Evolutionary conservation across 2,329 filamentous ascomycete species (phyloP).

Genomic region (Microdochium paspali): DNA sequence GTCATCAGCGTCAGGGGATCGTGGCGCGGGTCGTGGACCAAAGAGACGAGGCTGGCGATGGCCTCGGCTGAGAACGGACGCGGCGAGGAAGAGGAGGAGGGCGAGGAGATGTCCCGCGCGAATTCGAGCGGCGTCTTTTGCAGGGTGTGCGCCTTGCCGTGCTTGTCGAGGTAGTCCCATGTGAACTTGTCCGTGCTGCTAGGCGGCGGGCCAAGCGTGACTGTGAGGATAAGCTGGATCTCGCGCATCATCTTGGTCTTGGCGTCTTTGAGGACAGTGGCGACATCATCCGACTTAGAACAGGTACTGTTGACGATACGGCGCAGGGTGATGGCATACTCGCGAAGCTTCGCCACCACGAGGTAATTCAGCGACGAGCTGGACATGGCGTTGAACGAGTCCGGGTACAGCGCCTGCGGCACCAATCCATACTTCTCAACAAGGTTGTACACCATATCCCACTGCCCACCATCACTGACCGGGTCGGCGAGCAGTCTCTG

Average conservation of each 20-base stretch:
- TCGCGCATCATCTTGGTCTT: constrained; percentile 73
- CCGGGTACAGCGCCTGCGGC: constrained; percentile 72
- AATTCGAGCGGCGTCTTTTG: constrained; percentile 61
- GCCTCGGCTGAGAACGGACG: constrained; percentile 30
- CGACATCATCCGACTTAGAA: constrained; percentile 5
- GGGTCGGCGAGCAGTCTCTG: constrained; percentile 59
- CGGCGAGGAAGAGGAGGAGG: constrained; percentile 19
- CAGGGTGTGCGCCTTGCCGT: constrained; percentile 53
- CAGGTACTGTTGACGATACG: constrained; percentile 28
- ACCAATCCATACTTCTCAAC: constrained; percentile 85
- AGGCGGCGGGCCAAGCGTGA: constrained; percentile 75
- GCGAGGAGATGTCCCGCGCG: constrained; percentile 55
- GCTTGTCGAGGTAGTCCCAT: constrained; percentile 71
- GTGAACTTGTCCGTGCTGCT: constrained; percentile 58
- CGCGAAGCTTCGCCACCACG: constrained; percentile 78
- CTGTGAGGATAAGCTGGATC: constrained; percentile 70
- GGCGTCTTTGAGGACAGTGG: constrained; percentile 30
- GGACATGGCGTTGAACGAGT: constrained; percentile 68
- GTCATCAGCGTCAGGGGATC: constrained; percentile 62
- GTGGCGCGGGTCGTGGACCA: constrained; percentile 81
- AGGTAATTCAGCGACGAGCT: constrained; percentile 62
- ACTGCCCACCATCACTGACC: constrained; percentile 76
- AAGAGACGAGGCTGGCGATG: constrained; percentile 63
- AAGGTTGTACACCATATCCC: constrained; percentile 86
- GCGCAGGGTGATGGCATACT: constrained; percentile 69